Evolutionary conservation across 164 flowering plant species (phyloP), one percentile per base, ranked within the genome.

Genomic region (Nymphaea thermarum): DNA sequence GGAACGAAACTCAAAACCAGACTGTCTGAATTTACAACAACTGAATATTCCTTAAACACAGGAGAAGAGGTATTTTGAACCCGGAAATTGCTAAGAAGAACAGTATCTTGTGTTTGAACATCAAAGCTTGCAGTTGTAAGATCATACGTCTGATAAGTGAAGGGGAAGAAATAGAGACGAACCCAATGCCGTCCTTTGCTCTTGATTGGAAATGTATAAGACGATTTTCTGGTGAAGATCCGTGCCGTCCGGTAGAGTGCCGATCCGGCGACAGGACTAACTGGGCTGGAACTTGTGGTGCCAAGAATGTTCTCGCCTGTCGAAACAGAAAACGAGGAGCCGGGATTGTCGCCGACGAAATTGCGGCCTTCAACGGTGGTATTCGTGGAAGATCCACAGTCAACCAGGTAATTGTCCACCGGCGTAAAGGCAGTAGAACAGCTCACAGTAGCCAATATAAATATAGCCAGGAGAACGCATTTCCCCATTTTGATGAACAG

Each of bases 131-230:
- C 87, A 0, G n/a, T 68, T 74, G 77, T 83, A 79, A 87, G 60
- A 66, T 84, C 70, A 72, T 73, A 80, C 2, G 42, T 65, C 7
- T 64, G 70, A 63, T 66, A 65, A 47, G 63, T 75, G 61, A 85
- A 86, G 0, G 98, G 97, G 71, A 69, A 88, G 79, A 90, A 87
- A 70, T 94, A 75, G 44, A 94, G 87, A 63, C 96, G 93, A 72
- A 94, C 78, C 89, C 85, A 91, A 68, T 85, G 89, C 71, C 91
- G 44, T 6, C 93, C 98, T 0, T n/a, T 73, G 61, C 77, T 60
- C 47, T 66, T 74, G 63, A 93, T 82, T 6, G 82, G 71, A 65
- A 93, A 85, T 0, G 72, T 79, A 71, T 75, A 90, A 15, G 61
- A 43, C 6, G 90, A 81, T 16, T 69, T 60, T 42, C 70, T 83